Percentiles rank a stretch among this genome's conserved stretches.
phyloP scores from a whole-genome alignment of 2,329 filamentous ascomycete species.

The Amphichorda felina region DNA sequence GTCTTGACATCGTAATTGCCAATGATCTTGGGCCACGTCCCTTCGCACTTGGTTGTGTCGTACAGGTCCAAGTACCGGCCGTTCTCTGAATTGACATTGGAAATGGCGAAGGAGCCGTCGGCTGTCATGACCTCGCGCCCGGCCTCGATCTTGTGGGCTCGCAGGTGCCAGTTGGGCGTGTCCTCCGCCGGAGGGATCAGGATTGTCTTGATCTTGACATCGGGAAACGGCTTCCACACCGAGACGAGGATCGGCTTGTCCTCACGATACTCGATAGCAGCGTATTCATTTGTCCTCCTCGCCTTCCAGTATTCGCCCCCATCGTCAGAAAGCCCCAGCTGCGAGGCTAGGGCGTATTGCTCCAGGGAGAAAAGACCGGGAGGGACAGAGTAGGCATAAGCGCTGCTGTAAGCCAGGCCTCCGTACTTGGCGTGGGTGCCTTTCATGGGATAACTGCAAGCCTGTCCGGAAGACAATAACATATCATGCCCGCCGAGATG shows the following conservation, averaged over 20 bases:
- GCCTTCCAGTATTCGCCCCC: conserved; percentile 71
- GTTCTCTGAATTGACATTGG: conserved; percentile 34
- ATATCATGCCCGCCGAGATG: conserved; percentile 64
- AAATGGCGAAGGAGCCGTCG: conserved; percentile 65
- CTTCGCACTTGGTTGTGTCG: conserved; percentile 31
- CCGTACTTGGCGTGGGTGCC: conserved; percentile 76
- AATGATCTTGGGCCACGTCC: conserved; percentile 41
- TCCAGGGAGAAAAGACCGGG: conserved; percentile 66
- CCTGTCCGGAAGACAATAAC: conserved; percentile 64
- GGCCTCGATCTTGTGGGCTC: conserved; percentile 49
- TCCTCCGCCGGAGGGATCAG: conserved; percentile 47
- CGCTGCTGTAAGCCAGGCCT: conserved; percentile 64
- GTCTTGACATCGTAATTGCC: conserved; percentile 48
- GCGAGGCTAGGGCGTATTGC: conserved; percentile 64
- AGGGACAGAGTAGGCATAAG: conserved; percentile 67
- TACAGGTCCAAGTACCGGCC: conserved; percentile 39
- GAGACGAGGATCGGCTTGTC: conserved; percentile 51
- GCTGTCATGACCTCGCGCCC: conserved; percentile 55
- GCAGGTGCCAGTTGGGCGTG: conserved; percentile 58
- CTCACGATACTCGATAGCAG: conserved; percentile 45
- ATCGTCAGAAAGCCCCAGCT: conserved; percentile 66
- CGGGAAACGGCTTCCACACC: conserved; percentile 57
- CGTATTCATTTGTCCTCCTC: conserved; percentile 53
- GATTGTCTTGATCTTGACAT: conserved; percentile 54
- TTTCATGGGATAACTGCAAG: conserved; percentile 74